A percentile compares a stretch with the other conserved stretches of the same genome.
phyloP scores from a whole-genome alignment of 208 protist species.

The Herpetomonas tarakana region DNA sequence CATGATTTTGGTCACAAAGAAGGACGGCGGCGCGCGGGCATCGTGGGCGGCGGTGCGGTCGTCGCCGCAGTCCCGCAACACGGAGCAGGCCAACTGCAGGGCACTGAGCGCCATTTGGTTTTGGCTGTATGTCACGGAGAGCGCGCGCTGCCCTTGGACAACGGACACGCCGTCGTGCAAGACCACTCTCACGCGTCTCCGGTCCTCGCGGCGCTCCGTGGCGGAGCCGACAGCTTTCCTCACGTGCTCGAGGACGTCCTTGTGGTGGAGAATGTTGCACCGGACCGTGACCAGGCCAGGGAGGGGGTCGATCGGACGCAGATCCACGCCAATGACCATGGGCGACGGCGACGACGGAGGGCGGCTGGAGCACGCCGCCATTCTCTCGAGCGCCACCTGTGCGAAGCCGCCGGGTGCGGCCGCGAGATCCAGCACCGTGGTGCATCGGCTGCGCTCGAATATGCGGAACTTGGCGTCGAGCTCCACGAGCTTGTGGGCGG shows the following conservation, averaged over 20 bases:
- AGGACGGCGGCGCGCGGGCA: conserved; percentile 15
- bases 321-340: conserved; percentile 64
- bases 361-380: conserved; percentile 8
- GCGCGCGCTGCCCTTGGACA: conserved; percentile 42
- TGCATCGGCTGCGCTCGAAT: conserved; percentile 19
- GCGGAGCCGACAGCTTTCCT: neutral
- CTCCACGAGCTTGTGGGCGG: conserved; percentile 61
- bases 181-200: conserved; percentile 32
- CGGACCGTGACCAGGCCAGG: conserved; percentile 23
- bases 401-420: conserved; percentile 72
- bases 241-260: conserved; percentile 15
- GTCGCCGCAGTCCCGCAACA: conserved; percentile 27
- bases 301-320: conserved; percentile 43
- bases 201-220: neutral
- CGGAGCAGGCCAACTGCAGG: conserved; percentile 38
- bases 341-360: conserved; percentile 3
- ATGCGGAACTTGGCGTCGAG: conserved; percentile 43
- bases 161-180: conserved; percentile 80
- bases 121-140: conserved; percentile 74
- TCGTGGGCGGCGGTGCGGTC: neutral
- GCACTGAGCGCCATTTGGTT: conserved; percentile 72
- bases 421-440: conserved; percentile 64
- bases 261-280: conserved; percentile 54
- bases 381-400: conserved; percentile 60
- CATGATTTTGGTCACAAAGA: conserved; percentile 73